Conservation (phyloP, 805 yeast species). For the Phaffomyces antillensis region DNA sequence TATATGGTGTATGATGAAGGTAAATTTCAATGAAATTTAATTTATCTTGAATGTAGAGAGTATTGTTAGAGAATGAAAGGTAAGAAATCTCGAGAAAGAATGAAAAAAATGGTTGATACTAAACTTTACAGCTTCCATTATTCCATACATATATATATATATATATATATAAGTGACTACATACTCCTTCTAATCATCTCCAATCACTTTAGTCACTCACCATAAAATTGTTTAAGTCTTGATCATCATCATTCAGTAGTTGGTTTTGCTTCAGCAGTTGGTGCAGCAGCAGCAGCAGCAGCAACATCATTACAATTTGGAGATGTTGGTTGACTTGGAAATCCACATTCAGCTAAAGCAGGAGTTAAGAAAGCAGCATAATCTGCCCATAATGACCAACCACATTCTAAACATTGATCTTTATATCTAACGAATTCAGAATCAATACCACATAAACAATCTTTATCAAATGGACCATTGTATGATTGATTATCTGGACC, state of each 20-base stretch:
- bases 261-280: not conserved
- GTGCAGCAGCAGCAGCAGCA: not conserved
- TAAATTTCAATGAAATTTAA: no score
- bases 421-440: slow-evolving; percentile 1
- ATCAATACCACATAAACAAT: slow-evolving; percentile 5
- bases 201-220: no score
- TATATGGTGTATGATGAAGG: no score
- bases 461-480: slow-evolving; percentile 5
- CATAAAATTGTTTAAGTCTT: no score
- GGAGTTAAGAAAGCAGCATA: slow-evolving; percentile 1
- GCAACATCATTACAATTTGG: not conserved
- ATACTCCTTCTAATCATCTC: no score
- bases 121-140: no score
- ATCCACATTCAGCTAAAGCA: slow-evolving; percentile 6
- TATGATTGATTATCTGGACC: not conserved
- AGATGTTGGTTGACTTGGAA: slow-evolving; percentile 7
- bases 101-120: no score
- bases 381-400: slow-evolving; percentile 7
- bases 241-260: not conserved
- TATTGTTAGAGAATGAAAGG: no score
- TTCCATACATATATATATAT: no score
- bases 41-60: no score
- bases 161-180: no score
- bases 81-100: no score
- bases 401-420: slow-evolving; percentile 7